Evolutionary conservation across 2,329 filamentous ascomycete genomes (phyloP).

Genomic region (Pseudogymnoascus sp.): DNA sequence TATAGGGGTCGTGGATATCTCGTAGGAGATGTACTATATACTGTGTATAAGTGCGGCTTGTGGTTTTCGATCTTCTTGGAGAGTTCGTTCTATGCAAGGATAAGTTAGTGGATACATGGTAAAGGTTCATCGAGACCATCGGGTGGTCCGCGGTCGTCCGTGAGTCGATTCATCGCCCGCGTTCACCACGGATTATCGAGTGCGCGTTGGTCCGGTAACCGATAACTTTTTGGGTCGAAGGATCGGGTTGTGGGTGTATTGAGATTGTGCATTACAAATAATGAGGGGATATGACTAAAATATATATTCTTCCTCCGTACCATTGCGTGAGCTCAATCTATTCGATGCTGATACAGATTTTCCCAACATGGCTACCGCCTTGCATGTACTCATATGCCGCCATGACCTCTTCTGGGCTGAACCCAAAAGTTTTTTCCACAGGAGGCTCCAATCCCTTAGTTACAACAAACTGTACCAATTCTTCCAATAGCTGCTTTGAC

Average conservation of each 20-base stretch:
- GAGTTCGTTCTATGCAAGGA: too few relatives aligned
- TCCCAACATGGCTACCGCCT: conserved; percentile 30
- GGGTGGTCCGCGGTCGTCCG: too few relatives aligned
- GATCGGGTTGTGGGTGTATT: background rate
- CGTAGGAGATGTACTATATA: too few relatives aligned
- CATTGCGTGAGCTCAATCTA: background rate
- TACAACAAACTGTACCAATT: conserved; percentile 29
- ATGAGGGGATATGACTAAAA: too few relatives aligned
- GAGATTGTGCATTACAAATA: background rate
- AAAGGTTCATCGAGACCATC: too few relatives aligned
- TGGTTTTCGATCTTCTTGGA: too few relatives aligned
- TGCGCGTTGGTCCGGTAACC: background rate
- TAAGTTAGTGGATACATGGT: too few relatives aligned
- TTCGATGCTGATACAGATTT: conserved; percentile 28
- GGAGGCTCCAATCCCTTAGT: conserved; percentile 24
- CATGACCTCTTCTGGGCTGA: conserved; percentile 27
- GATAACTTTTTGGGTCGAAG: background rate
- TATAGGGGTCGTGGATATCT: too few relatives aligned
- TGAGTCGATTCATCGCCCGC: too few relatives aligned
- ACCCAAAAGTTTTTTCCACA: conserved; percentile 32
- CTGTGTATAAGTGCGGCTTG: too few relatives aligned
- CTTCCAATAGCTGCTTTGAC: conserved; percentile 32
- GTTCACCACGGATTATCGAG: background rate
- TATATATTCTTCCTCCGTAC: too few relatives aligned
- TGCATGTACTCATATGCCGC: conserved; percentile 24